Evolutionary conservation across 2,329 filamentous ascomycete genomes (phyloP).

Genomic region (Cladobotryum mycophilum): DNA sequence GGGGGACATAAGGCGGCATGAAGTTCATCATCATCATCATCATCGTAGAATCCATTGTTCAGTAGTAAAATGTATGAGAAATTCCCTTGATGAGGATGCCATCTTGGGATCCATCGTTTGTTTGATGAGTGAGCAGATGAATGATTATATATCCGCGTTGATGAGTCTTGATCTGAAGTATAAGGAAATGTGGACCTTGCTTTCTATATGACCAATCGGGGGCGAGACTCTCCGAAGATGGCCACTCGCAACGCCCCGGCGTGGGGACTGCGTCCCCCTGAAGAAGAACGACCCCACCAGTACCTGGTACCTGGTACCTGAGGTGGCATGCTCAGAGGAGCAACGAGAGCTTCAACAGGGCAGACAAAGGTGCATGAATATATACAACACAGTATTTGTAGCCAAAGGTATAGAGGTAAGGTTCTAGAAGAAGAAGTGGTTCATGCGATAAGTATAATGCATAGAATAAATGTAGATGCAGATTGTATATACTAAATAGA

Average conservation of each 20-base stretch:
- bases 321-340: too few species aligned
- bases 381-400: too few species aligned
- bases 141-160: too few species aligned
- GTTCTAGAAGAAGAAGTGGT: too few species aligned
- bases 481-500: too few species aligned
- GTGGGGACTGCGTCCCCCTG: neutral
- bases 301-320: too few species aligned
- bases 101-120: neutral
- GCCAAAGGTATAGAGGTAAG: too few species aligned
- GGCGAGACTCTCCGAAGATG: neutral
- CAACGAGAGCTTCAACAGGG: too few species aligned
- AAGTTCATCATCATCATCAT: neutral
- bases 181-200: constrained; percentile 21
- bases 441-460: too few species aligned
- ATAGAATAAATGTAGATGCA: too few species aligned
- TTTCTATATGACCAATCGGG: constrained; percentile 25
- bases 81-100: neutral
- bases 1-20: neutral
- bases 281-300: neutral
- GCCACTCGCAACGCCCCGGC: neutral
- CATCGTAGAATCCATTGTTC: neutral
- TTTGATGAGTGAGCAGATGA: neutral
- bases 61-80: neutral
- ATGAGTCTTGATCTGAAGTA: neutral
- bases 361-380: too few species aligned